Evolutionary conservation across 371 early-diverging fungal genomes (phyloP), one percentile per base, ranked within the genome.

Genomic region (Fennellomyces sp.): DNA sequence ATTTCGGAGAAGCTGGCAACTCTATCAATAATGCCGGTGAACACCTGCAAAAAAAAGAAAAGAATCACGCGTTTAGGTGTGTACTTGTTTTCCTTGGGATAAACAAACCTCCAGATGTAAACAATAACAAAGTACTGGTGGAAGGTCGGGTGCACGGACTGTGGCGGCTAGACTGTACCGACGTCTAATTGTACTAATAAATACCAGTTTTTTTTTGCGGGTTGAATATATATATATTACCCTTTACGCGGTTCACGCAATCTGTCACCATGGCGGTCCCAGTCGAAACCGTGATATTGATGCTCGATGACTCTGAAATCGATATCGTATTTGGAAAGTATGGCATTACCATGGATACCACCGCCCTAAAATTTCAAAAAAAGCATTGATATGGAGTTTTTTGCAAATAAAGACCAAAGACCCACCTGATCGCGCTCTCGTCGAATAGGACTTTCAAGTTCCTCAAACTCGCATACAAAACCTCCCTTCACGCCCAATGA

Each of bases 321-420:
- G 62, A 93, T 68, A 52, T 88, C 88, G 63, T 83, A 82, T 58
- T 80, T 87, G 4, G 88, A 84, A 39, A 88, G 68, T n/a, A 94
- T 89, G 0, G 93, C 92, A 66, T 93, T 94, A 3, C 92, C 94
- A 67, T 94, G 93, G 2, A 90, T 68, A 2, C 93, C 93, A 10
- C 93, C 92, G 21, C 93, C 93, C 78, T 88, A 67, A 45, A 70
- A 33, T 55, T 27, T 21, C 41, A 21, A 57, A 10, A 36, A 26
- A 17, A 59, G 27, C 27, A 27, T 19, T 15, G 21, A 10, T 30
- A 13, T 35, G 1, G 15, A n/a, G 19, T 5, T 10, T 28, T 15
- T 29, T 52, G 25, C n/a, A 49, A 27, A 21, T 19, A 49, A 5
- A 23, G 10, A 7, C 11, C 17, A 3, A 4, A 17, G 26, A 38